Evolutionary conservation across 2,329 filamentous ascomycete genomes (phyloP).

Genomic region (Tolypocladium pustulatum): DNA sequence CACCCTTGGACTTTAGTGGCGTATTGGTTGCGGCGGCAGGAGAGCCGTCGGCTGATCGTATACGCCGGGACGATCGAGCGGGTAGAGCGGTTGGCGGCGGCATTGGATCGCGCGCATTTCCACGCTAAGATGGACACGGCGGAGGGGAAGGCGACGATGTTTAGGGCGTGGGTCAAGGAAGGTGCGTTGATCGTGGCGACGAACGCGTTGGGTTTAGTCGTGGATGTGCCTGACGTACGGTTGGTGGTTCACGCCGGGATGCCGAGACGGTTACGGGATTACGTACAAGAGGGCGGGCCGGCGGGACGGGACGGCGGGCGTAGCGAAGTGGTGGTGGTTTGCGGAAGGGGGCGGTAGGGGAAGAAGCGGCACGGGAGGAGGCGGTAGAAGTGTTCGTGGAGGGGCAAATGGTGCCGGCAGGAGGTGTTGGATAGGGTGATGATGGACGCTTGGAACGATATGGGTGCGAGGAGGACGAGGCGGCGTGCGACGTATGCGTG

Average conservation of each 20-base stretch:
- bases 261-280: slow-evolving; percentile 2
- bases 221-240: slow-evolving; percentile 2
- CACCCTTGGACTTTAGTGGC: no score
- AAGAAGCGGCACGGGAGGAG: background rate
- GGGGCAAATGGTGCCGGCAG: background rate
- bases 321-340: slow-evolving; percentile 3
- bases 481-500: slow-evolving; percentile 1
- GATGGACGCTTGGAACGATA: background rate
- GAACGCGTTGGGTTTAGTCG: slow-evolving; percentile 2
- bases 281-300: slow-evolving; percentile 5
- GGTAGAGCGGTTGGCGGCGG: background rate
- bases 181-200: background rate
- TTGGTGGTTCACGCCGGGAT: slow-evolving; percentile 4
- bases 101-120: background rate
- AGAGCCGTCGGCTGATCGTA: background rate
- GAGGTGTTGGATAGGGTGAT: slow-evolving; percentile 2
- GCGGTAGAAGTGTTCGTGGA: background rate
- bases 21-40: background rate
- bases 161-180: background rate
- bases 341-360: background rate
- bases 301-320: slow-evolving; percentile 2
- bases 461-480: slow-evolving; percentile 1
- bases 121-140: no score
- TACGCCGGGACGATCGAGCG: background rate
- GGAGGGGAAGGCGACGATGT: no score